A percentile compares a stretch with the other conserved stretches of the same genome.
Evolutionary conservation across 306 rosid species (phyloP).

Genomic region (Vigna reflexopilosa): DNA sequence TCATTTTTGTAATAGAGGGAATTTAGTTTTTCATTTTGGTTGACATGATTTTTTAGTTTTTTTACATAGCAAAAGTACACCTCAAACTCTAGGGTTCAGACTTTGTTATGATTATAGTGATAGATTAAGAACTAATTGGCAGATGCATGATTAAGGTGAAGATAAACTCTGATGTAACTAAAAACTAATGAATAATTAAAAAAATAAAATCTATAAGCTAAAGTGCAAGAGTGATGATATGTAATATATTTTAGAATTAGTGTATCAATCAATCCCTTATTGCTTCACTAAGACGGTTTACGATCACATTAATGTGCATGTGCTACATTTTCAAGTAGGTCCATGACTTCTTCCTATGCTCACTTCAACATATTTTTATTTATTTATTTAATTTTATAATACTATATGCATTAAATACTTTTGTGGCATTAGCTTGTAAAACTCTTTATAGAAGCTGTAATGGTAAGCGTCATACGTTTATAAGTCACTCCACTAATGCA

Average conservation of each 20-base stretch:
- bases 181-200: neutral
- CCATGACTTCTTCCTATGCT: neutral
- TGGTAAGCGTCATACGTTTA: too few relatives aligned
- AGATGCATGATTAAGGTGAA: conserved; percentile 12
- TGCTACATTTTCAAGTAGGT: conserved; percentile 30
- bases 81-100: too few relatives aligned
- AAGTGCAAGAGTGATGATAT: neutral
- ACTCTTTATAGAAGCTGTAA: too few relatives aligned
- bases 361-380: neutral
- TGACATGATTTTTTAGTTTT: too few relatives aligned
- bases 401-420: neutral
- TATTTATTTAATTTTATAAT: neutral
- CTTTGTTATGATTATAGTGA: too few relatives aligned
- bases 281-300: neutral
- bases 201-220: neutral
- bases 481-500: too few relatives aligned
- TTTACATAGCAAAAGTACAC: too few relatives aligned
- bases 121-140: too few relatives aligned
- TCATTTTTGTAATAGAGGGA: too few relatives aligned
- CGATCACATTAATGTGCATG: conserved; percentile 18
- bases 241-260: conserved; percentile 6
- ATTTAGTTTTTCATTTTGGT: too few relatives aligned
- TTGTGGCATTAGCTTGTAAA: too few relatives aligned
- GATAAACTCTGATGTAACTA: neutral
- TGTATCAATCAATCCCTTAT: neutral